phyloP scores from a whole-genome alignment of 2,329 filamentous ascomycete species.

The Teratosphaeria viscida region DNA sequence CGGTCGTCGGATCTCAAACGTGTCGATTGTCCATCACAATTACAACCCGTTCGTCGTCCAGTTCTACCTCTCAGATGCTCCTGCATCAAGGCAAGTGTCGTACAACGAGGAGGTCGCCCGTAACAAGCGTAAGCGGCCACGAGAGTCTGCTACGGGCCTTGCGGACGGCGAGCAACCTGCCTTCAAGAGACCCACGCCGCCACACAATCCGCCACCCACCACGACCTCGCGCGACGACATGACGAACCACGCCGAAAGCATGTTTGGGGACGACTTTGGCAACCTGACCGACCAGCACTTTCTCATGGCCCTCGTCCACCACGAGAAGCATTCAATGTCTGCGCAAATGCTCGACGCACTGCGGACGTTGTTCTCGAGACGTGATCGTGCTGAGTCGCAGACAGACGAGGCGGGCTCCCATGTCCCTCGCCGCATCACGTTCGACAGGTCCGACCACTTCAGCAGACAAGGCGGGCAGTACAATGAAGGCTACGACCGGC shows the following conservation, averaged over 20 bases:
- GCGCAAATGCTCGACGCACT: not conserved
- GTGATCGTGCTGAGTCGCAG: not conserved
- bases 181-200: not conserved
- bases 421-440: not conserved
- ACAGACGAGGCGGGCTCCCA: not conserved
- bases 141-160: not conserved
- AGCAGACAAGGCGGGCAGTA: not conserved
- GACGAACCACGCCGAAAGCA: not conserved
- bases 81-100: not conserved
- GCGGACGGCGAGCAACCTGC: not conserved
- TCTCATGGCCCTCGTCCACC: not conserved
- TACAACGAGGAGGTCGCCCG: not conserved
- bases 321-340: not conserved
- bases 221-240: not conserved
- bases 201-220: not conserved
- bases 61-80: not conserved
- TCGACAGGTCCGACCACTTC: not conserved
- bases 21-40: not conserved
- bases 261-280: not conserved
- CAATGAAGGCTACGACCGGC: not conserved
- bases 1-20: not conserved
- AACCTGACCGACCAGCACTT: not conserved
- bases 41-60: not conserved
- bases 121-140: not conserved
- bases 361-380: not conserved